These are phyloP conservation scores for Debaryomyces castellii DNA, from an alignment of 805 yeast species.

Conservation along the genomic window DNA sequence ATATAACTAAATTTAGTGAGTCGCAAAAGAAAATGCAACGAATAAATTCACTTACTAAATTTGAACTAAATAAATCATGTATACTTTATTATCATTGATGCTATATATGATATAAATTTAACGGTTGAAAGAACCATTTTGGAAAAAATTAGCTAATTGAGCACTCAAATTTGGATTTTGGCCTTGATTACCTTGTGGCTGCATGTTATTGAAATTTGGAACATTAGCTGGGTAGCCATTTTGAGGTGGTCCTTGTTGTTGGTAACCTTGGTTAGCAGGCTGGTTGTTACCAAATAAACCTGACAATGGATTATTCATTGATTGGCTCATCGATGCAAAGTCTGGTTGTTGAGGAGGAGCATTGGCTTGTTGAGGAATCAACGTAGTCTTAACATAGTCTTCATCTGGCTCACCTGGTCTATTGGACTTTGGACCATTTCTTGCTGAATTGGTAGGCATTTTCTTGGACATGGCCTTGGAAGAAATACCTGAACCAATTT, in stretches of 20 bases:
- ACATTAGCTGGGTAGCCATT: slow-evolving; percentile 5
- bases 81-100: not conserved
- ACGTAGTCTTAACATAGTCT: slow-evolving; percentile 35
- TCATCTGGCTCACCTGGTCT: slow-evolving; percentile 58
- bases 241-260: slow-evolving; percentile 7
- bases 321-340: slow-evolving; percentile 31
- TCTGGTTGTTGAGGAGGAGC: slow-evolving; percentile 35
- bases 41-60: not conserved
- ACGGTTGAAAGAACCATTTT: slow-evolving; percentile 13
- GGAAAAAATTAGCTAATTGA: slow-evolving; percentile 40
- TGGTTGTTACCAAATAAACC: slow-evolving; percentile 39
- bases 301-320: slow-evolving; percentile 45
- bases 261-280: slow-evolving; percentile 12
- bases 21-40: not conserved
- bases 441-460: slow-evolving; percentile 87
- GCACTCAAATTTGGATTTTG: slow-evolving; percentile 32
- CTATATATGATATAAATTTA: not conserved
- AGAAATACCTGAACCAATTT: slow-evolving; percentile 90
- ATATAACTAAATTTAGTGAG: too few relatives aligned
- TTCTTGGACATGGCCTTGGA: slow-evolving; percentile 88
- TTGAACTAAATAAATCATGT: not conserved
- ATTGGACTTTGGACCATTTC: slow-evolving; percentile 83
- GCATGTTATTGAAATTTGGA: slow-evolving; percentile 15
- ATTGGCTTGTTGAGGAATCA: slow-evolving; percentile 19
- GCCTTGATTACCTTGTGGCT: slow-evolving; percentile 11